A percentile compares a stretch with the other conserved stretches of the same genome.
Evolutionary conservation across 2,329 filamentous ascomycete species (phyloP).

Genomic region (Annulohypoxylon truncatum): DNA sequence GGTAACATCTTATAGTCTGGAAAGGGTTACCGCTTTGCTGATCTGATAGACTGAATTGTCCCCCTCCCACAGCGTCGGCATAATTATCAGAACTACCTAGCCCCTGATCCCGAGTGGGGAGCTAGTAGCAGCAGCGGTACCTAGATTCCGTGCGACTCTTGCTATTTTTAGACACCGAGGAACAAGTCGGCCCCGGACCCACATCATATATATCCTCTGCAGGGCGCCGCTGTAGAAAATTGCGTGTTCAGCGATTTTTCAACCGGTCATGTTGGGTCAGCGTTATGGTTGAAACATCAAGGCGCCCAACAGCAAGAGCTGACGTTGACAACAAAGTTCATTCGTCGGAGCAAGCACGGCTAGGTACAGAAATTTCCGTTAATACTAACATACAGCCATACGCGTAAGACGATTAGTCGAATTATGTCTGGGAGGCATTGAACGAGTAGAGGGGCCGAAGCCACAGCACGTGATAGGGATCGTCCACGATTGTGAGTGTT

Average conservation of each 20-base stretch:
- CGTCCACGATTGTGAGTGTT: conserved; percentile 15
- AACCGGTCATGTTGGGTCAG: conserved; percentile 2
- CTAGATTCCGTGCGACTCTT: conserved; percentile 9
- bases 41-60: conserved; percentile 6
- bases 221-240: conserved; percentile 6
- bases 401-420: conserved; percentile 16
- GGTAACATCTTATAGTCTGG: background rate
- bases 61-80: conserved; percentile 9
- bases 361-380: conserved; percentile 9
- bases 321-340: conserved; percentile 1
- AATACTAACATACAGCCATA: conserved; percentile 9
- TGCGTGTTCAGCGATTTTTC: background rate
- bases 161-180: conserved; percentile 40
- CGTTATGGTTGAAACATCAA: conserved; percentile 16
- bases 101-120: conserved; percentile 6
- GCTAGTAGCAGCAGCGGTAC: conserved; percentile 8
- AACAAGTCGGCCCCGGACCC: conserved; percentile 1
- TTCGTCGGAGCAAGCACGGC: conserved; percentile 11
- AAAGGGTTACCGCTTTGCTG: conserved; percentile 1
- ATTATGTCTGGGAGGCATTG: conserved; percentile 1
- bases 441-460: conserved; percentile 24
- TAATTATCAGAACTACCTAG: background rate
- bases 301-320: background rate
- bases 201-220: conserved; percentile 9
- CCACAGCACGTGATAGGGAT: conserved; percentile 32